phyloP scores from a whole-genome alignment of 1,284 basidiomycete species.

The Rhodofomes roseus region DNA sequence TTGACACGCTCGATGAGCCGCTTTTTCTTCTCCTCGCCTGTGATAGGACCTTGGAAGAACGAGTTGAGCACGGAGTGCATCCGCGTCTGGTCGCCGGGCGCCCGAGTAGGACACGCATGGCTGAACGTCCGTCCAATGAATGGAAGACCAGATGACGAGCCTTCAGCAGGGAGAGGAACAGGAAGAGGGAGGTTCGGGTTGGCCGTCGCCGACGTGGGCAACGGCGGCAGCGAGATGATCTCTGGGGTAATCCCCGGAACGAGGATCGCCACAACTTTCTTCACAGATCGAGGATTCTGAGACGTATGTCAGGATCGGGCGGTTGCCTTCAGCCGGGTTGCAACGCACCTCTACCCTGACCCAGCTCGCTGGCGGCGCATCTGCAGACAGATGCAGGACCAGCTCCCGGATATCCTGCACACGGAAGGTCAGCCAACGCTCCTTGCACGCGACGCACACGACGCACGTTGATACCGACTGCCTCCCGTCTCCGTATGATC shows the following conservation, averaged over 20 bases:
- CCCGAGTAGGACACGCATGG: constrained; percentile 86
- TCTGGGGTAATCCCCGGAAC: constrained; percentile 79
- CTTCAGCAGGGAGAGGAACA: constrained; percentile 48
- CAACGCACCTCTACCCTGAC: constrained; percentile 70
- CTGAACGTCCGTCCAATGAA: constrained; percentile 83
- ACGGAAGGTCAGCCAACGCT: background rate
- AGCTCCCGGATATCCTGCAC: constrained; percentile 82
- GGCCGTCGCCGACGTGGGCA: constrained; percentile 55
- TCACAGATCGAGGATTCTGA: constrained; percentile 69
- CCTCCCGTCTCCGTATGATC: constrained; percentile 67
- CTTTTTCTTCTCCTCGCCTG: constrained; percentile 72
- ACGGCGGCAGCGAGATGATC: constrained; percentile 64
- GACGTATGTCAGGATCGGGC: background rate
- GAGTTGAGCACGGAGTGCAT: constrained; percentile 84
- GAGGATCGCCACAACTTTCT: constrained; percentile 75
- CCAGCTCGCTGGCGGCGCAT: constrained; percentile 81
- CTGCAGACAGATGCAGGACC: constrained; percentile 75
- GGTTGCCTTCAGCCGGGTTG: background rate
- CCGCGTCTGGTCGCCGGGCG: constrained; percentile 79
- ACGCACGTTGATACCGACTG: constrained; percentile 73
- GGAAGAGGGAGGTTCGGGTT: constrained; percentile 67
- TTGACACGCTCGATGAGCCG: constrained; percentile 49
- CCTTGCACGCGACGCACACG: background rate
- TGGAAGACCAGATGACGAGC: constrained; percentile 46
- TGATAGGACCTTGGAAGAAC: constrained; percentile 80